A percentile compares a stretch with the other conserved stretches of the same genome.
Conservation (phyloP, 805 yeast genomes). For the Saccharomycopsis sp. region DNA sequence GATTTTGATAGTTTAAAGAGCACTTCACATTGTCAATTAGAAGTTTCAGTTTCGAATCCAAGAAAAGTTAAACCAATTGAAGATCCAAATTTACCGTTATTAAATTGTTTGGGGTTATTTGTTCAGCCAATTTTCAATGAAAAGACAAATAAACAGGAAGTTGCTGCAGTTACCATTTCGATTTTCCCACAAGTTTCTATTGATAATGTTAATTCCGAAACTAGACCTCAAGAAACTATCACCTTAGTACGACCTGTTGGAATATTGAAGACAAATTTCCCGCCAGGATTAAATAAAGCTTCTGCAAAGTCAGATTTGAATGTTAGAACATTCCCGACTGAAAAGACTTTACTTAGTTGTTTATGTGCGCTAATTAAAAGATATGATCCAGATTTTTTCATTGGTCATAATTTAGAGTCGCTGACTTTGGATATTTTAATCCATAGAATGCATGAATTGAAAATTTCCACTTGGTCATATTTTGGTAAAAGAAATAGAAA, state of each 20-base stretch:
- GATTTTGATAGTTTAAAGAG: slow-evolving; percentile 52
- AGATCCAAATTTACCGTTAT: slow-evolving; percentile 45
- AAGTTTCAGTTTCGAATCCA: slow-evolving; percentile 52
- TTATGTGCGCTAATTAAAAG: slow-evolving; percentile 60
- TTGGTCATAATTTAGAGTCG: slow-evolving; percentile 83
- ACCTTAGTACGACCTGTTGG: slow-evolving; percentile 81
- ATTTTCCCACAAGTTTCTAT: slow-evolving; percentile 63
- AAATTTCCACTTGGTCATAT: slow-evolving; percentile 69
- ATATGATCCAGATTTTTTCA: slow-evolving; percentile 84
- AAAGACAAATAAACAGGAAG: slow-evolving; percentile 74
- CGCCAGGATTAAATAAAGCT: slow-evolving; percentile 64
- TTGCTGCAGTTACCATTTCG: slow-evolving; percentile 75
- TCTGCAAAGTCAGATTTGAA: slow-evolving; percentile 48
- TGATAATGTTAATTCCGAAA: slow-evolving; percentile 61
- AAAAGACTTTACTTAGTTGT: slow-evolving; percentile 65
- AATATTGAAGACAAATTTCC: slow-evolving; percentile 45
- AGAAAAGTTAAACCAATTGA: slow-evolving; percentile 40
- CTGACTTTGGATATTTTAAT: slow-evolving; percentile 72
- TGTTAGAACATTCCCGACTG: slow-evolving; percentile 60
- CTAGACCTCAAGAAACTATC: slow-evolving; percentile 51
- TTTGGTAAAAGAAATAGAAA: slow-evolving; percentile 78
- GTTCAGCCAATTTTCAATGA: slow-evolving; percentile 76
- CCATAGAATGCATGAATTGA: slow-evolving; percentile 71
- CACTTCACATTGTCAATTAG: slow-evolving; percentile 77
- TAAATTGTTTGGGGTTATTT: slow-evolving; percentile 67